Evolutionary conservation across 805 yeast species (phyloP).

Genomic region (Kodamaea nitidulidarum): DNA sequence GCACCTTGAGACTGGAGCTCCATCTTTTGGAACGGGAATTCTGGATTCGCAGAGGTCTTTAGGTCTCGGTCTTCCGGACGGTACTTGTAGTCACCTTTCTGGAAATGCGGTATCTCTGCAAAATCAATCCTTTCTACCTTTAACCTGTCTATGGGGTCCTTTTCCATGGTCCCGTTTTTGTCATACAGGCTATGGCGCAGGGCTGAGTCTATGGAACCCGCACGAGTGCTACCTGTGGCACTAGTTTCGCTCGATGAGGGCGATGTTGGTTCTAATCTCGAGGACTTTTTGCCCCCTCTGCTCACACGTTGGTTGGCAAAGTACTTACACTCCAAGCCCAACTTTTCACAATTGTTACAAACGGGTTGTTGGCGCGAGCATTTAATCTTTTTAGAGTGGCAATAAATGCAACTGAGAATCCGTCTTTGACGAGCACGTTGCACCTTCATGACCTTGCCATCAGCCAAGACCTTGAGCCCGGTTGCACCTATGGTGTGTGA

Average conservation of each 20-base stretch:
- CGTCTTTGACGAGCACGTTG: slow-evolving; percentile 60
- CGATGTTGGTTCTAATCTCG: slow-evolving; percentile 6
- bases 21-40: too few species aligned
- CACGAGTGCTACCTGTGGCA: slow-evolving; percentile 1
- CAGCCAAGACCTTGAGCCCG: slow-evolving; percentile 32
- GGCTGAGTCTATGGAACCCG: slow-evolving; percentile 1
- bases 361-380: slow-evolving; percentile 58
- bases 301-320: slow-evolving; percentile 56
- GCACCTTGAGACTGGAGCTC: too few species aligned
- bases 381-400: slow-evolving; percentile 59
- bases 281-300: slow-evolving; percentile 34
- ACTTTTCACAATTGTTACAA: slow-evolving; percentile 50
- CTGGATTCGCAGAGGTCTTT: too few species aligned
- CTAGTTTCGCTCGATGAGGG: not conserved
- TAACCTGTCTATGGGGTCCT: not conserved
- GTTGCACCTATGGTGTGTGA: not conserved
- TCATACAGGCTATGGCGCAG: not conserved
- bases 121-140: too few species aligned
- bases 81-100: too few species aligned
- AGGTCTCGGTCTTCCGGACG: too few species aligned
- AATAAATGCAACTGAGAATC: slow-evolving; percentile 53
- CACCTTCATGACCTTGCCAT: slow-evolving; percentile 55
- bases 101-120: too few species aligned
- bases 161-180: not conserved
- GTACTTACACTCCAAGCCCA: slow-evolving; percentile 48